These are phyloP conservation scores for Gynandropsis gynandra DNA, from an alignment of 345 rosid species.

Conservation along the genomic window DNA sequence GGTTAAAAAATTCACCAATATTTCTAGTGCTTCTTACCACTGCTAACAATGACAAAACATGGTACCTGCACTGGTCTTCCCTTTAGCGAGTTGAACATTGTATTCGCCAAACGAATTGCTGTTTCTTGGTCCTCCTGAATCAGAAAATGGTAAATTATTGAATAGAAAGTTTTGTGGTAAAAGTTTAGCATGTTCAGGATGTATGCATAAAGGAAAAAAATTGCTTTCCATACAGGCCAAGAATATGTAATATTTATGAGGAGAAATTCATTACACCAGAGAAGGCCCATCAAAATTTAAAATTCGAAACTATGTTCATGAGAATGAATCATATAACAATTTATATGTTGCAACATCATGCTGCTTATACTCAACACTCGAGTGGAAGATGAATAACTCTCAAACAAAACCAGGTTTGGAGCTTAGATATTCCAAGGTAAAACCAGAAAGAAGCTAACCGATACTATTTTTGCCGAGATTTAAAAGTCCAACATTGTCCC, in stretches of 20 bases:
- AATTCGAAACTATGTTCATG: not conserved
- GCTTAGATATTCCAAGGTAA: not conserved
- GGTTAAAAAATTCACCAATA: not conserved
- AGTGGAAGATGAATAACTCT: not conserved
- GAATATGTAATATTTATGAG: too few species aligned
- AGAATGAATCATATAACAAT: not conserved
- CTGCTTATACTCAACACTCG: not conserved
- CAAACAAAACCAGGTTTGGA: not conserved
- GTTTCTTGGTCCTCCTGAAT: slow-evolving; percentile 81
- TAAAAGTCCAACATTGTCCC: not conserved
- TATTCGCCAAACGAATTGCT: slow-evolving; percentile 63
- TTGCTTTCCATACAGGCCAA: too few species aligned
- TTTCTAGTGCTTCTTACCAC: not conserved
- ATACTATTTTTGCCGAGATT: slow-evolving; percentile 5
- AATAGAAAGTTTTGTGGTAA: not conserved
- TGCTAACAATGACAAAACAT: slow-evolving; percentile 4
- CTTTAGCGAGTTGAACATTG: slow-evolving; percentile 72
- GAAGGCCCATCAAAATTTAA: not conserved
- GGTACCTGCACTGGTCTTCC: slow-evolving; percentile 92
- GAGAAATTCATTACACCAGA: not conserved
- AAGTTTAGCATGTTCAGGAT: too few species aligned
- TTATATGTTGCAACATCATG: not conserved
- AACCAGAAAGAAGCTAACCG: slow-evolving; percentile 6
- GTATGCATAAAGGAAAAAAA: too few species aligned
- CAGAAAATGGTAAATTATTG: slow-evolving; percentile 4